phyloP scores from a whole-genome alignment of 1,139 yeast genomes.

The Taiozyma sp. region DNA sequence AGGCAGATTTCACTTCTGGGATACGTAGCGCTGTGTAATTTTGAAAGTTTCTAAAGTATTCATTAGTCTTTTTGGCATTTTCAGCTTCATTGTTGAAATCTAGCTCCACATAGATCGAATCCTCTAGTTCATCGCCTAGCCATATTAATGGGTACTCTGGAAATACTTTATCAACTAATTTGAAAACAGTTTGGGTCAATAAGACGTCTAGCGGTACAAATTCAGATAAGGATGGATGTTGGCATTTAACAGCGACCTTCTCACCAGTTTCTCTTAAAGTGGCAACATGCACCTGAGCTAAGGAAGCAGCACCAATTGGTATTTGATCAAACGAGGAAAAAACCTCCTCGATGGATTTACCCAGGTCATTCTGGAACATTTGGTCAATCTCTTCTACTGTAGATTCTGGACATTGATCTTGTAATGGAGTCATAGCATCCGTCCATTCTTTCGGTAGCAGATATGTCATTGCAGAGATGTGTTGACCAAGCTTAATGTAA shows the following conservation, averaged over 20 bases:
- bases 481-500: conserved; percentile 93
- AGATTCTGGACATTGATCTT: conserved; percentile 85
- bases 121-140: conserved; percentile 89
- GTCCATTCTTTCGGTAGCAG: conserved; percentile 94
- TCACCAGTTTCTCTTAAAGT: conserved; percentile 54
- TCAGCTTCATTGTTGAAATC: conserved; percentile 84
- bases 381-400: conserved; percentile 61
- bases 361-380: conserved; percentile 68
- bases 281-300: conserved; percentile 94
- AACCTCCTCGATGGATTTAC: conserved; percentile 54
- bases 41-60: conserved; percentile 56
- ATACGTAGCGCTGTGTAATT: conserved; percentile 70
- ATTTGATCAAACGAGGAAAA: conserved; percentile 62
- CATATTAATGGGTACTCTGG: conserved; percentile 93
- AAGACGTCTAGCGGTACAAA: conserved; percentile 88
- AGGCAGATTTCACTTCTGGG: conserved; percentile 67
- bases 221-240: conserved; percentile 84
- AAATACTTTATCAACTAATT: conserved; percentile 68
- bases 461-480: conserved; percentile 87
- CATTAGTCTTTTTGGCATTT: conserved; percentile 67
- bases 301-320: conserved; percentile 93
- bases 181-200: conserved; percentile 74
- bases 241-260: conserved; percentile 89
- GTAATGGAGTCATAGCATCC: conserved; percentile 86
- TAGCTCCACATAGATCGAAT: conserved; percentile 81